Base-by-base conservation (phyloP, 108 stramenopile species). In the Cyclotella sp. region DNA sequence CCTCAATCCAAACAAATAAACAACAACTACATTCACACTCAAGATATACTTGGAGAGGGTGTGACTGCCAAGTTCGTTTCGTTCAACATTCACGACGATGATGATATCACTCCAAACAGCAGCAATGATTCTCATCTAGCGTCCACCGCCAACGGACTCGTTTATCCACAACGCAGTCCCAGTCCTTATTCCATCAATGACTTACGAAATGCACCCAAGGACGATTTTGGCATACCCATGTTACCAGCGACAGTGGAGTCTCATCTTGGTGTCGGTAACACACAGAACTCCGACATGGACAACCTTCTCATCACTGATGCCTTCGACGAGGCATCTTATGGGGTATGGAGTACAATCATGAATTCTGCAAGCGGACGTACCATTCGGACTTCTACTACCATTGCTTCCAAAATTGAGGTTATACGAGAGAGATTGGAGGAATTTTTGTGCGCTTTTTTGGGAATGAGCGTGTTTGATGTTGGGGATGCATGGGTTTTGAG, bases 401-500 rank as follows among this genome's bases (percentile, higher is more conserved):
- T 81, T 24, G 63, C 68, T 18, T 47, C 72, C 40, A 72, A 75
- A 72, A 72, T 83, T 47, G 44, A 82, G 13, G 39, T 76, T 26
- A 72, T 78, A 45, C 75, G 78, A 60, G 85, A 92, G 28, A 87
- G 97, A 54, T 80, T 97, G 54, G 94, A 97, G 74, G 98, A 98
- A 73, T 97, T 98, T 82, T 82, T 91, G 9, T 75, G 72, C 27
- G 98, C 96, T 6, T 97, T 98, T 62, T 79, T 97, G 76, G 93
- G 91, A 24, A 93, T 98, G 86, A 95, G 95, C 24, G 94, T 97
- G 16, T 98, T 98, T 75, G 97, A 98, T 78, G 82, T 93, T 21
- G 93, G 95, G 13, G 98, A 98, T 76, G 84, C 95, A 21, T 98
- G 97, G 97, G 79, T 95, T 40, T 83, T 89, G 29, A 59, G 77